phyloP scores from a whole-genome alignment of 805 yeast genomes.

The Cyberlindnera maritima region DNA sequence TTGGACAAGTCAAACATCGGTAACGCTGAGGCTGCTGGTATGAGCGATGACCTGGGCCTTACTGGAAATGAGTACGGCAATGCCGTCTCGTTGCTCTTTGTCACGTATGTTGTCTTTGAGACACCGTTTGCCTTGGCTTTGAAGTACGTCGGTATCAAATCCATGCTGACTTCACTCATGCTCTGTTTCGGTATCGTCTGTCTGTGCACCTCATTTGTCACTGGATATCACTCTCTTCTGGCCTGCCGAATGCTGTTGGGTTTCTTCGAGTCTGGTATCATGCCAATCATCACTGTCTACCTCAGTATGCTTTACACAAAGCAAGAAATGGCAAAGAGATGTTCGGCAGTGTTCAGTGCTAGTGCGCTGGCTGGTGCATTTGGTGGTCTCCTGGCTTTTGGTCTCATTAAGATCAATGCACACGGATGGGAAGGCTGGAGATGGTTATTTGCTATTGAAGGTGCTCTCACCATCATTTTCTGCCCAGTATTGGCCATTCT shows the following conservation, averaged over 20 bases:
- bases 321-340: conserved; percentile 45
- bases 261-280: conserved; percentile 48
- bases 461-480: conserved; percentile 39
- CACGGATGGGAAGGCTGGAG: conserved; percentile 45
- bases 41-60: conserved; percentile 39
- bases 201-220: conserved; percentile 41
- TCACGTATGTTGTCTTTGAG: conserved; percentile 41
- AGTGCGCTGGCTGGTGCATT: conserved; percentile 43
- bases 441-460: conserved; percentile 50
- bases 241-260: conserved; percentile 51
- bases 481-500: conserved; percentile 34
- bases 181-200: conserved; percentile 39
- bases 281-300: conserved; percentile 47
- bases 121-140: conserved; percentile 37
- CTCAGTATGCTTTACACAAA: conserved; percentile 46
- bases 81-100: conserved; percentile 44
- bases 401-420: conserved; percentile 40
- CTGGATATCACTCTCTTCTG: conserved; percentile 40
- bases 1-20: conserved; percentile 59
- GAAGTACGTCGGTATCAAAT: conserved; percentile 36
- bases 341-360: conserved; percentile 29
- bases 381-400: conserved; percentile 53
- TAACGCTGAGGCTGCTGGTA: conserved; percentile 55
- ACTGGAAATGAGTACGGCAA: conserved; percentile 39
- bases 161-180: conserved; percentile 32